Evolutionary conservation across 805 yeast species (phyloP).

Genomic region (Alloascoidea africana): DNA sequence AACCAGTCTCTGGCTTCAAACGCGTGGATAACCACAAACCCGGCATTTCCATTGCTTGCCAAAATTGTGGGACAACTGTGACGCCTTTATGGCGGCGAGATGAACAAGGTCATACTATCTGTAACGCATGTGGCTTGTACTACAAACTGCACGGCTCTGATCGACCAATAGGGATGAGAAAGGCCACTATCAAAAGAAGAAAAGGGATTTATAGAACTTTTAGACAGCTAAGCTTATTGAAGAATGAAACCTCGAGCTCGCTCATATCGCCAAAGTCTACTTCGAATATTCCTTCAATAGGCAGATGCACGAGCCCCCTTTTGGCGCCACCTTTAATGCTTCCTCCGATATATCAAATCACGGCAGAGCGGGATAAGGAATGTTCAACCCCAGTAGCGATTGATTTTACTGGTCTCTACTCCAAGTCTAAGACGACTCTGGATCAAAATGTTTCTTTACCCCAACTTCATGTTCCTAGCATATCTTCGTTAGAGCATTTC

Average conservation of each 20-base stretch:
- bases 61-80: slow-evolving; percentile 71
- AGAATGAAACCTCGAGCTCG: too few species aligned
- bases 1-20: too few species aligned
- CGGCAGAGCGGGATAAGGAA: neutral
- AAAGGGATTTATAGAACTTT: slow-evolving; percentile 30
- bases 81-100: slow-evolving; percentile 84
- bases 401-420: neutral
- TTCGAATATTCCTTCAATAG: too few species aligned
- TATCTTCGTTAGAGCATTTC: too few species aligned
- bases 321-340: neutral
- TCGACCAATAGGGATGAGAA: slow-evolving; percentile 63
- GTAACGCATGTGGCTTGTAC: slow-evolving; percentile 81
- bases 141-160: slow-evolving; percentile 61
- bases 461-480: too few species aligned
- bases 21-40: too few species aligned
- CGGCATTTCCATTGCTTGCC: slow-evolving; percentile 56
- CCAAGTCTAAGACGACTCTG: neutral
- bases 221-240: too few species aligned
- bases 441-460: too few species aligned
- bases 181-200: slow-evolving; percentile 59
- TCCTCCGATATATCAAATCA: neutral
- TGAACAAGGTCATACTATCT: slow-evolving; percentile 66
- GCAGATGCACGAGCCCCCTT: too few species aligned
- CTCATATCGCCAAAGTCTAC: too few species aligned
- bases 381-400: neutral